Conservation (phyloP, 2,329 filamentous ascomycete species). For the Botrytis elliptica region DNA sequence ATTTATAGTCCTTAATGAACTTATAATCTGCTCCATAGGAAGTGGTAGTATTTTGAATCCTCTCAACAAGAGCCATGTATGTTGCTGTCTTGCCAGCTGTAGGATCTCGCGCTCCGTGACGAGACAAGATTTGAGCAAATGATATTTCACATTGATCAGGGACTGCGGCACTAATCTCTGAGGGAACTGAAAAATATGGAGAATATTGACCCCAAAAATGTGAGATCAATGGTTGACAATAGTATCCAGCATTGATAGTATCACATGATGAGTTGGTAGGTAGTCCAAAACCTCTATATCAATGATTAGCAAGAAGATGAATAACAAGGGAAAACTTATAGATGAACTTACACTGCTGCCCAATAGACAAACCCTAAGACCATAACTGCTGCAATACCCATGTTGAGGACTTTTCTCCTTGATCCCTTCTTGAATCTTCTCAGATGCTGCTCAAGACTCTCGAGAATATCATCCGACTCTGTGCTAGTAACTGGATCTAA, state of each 20-base stretch:
- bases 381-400: slow-evolving; percentile 25
- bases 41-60: slow-evolving; percentile 58
- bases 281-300: slow-evolving; percentile 25
- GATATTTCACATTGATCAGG: slow-evolving; percentile 71
- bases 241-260: slow-evolving; percentile 35
- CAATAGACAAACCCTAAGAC: slow-evolving; percentile 31
- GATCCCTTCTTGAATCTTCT: slow-evolving; percentile 28
- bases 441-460: slow-evolving; percentile 27
- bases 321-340: neutral
- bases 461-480: slow-evolving; percentile 20
- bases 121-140: slow-evolving; percentile 77
- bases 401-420: slow-evolving; percentile 25
- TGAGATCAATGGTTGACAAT: slow-evolving; percentile 38
- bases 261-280: slow-evolving; percentile 33
- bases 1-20: slow-evolving; percentile 72
- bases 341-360: slow-evolving; percentile 29
- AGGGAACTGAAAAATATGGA: slow-evolving; percentile 75
- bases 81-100: slow-evolving; percentile 63
- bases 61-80: slow-evolving; percentile 64
- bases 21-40: slow-evolving; percentile 61
- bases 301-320: slow-evolving; percentile 18
- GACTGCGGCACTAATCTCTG: slow-evolving; percentile 57
- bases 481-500: slow-evolving; percentile 21
- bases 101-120: slow-evolving; percentile 82
- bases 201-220: slow-evolving; percentile 80